Evolutionary conservation across 345 rosid genomes (phyloP).

Genomic region (Pistacia integerrima): DNA sequence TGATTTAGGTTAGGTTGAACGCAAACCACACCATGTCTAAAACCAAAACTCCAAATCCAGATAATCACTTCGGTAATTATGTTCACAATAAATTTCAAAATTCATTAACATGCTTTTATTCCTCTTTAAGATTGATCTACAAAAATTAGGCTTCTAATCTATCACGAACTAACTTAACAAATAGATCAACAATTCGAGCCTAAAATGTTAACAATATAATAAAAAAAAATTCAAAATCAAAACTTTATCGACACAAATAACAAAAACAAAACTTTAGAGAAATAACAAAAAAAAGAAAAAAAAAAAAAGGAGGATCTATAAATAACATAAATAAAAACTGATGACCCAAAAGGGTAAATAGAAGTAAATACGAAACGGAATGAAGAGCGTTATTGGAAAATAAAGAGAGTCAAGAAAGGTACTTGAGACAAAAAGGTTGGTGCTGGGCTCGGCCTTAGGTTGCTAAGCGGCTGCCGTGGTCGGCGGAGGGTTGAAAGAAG

Average conservation of each 20-base stretch:
- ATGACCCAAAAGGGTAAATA: background rate
- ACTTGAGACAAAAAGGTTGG: conserved; percentile 80
- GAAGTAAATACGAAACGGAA: background rate
- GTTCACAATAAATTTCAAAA: background rate
- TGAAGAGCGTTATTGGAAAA: background rate
- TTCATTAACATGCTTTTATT: too few relatives aligned
- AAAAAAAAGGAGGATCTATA: background rate
- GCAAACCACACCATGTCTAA: background rate
- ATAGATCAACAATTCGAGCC: background rate
- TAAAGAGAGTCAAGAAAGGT: background rate
- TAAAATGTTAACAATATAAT: too few relatives aligned
- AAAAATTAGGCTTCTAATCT: background rate
- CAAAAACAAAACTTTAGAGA: background rate
- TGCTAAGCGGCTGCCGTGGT: conserved; percentile 37
- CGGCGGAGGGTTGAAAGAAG: conserved; percentile 35
- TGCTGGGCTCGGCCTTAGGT: conserved; percentile 64
- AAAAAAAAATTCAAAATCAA: background rate
- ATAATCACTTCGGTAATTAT: background rate
- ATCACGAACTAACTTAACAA: too few relatives aligned
- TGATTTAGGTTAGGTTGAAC: background rate
- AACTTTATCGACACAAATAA: background rate
- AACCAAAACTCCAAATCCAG: background rate
- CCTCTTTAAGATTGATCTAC: background rate
- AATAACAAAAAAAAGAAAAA: background rate
- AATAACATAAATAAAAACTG: background rate